Conservation (phyloP, 768 basidiomycete species). For the Nidularia pulvinata region DNA sequence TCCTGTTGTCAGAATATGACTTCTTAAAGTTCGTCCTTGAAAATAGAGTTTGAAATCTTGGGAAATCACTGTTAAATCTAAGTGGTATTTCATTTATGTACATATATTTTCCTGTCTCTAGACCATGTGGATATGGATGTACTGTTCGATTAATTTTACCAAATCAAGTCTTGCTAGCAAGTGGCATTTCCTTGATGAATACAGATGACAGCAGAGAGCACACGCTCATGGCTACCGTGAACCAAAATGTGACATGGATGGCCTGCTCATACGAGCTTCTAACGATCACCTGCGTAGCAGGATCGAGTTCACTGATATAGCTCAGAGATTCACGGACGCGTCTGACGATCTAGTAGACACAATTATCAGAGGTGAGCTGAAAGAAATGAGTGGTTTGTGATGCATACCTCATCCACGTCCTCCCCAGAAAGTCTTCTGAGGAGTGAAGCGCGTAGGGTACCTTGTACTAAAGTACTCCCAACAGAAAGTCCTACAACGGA, state of each 20-base stretch:
- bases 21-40: too few species aligned
- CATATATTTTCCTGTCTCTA: too few species aligned
- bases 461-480: conserved; percentile 57
- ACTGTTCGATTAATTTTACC: neutral
- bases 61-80: too few species aligned
- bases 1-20: too few species aligned
- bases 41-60: too few species aligned
- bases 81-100: too few species aligned
- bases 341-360: conserved; percentile 34
- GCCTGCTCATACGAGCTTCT: conserved; percentile 41
- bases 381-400: neutral
- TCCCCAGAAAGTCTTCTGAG: conserved; percentile 35
- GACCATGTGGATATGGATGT: too few species aligned
- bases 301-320: conserved; percentile 43
- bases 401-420: conserved; percentile 51
- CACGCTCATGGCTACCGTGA: conserved; percentile 38
- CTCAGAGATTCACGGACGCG: conserved; percentile 49
- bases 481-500: conserved; percentile 57
- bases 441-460: conserved; percentile 42
- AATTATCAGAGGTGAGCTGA: neutral
- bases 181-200: conserved; percentile 53
- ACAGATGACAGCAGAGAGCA: conserved; percentile 40
- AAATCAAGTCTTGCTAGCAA: conserved; percentile 10
- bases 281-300: conserved; percentile 30
- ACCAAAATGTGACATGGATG: conserved; percentile 45